phyloP scores from a whole-genome alignment of 2,329 filamentous ascomycete species.

The Rhynchosporium graminicola region DNA sequence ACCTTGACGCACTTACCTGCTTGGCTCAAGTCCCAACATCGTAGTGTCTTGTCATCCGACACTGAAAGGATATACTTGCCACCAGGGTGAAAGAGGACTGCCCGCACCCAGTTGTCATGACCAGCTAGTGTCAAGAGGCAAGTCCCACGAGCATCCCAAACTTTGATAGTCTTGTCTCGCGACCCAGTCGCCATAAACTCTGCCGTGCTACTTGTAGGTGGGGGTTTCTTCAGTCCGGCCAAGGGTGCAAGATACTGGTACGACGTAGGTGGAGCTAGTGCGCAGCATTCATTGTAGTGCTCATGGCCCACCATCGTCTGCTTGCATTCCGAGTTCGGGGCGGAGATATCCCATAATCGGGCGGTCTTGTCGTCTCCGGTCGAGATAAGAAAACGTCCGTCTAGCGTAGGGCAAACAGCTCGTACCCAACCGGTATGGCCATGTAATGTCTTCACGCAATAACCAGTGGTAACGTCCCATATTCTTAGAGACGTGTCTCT shows the following conservation, averaged over 20 bases:
- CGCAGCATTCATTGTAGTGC: slow-evolving; percentile 81
- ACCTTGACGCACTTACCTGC: slow-evolving; percentile 88
- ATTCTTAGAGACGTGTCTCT: slow-evolving; percentile 82
- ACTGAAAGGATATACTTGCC: slow-evolving; percentile 88
- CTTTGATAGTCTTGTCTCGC: slow-evolving; percentile 83
- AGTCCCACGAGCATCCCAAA: slow-evolving; percentile 85
- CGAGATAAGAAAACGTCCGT: slow-evolving; percentile 80
- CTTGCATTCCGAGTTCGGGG: slow-evolving; percentile 64
- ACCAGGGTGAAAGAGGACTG: slow-evolving; percentile 83
- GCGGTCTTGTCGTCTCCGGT: slow-evolving; percentile 80
- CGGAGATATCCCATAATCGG: slow-evolving; percentile 82
- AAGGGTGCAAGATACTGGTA: slow-evolving; percentile 77
- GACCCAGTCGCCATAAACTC: slow-evolving; percentile 90
- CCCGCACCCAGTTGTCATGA: slow-evolving; percentile 93
- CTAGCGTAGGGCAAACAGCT: slow-evolving; percentile 77
- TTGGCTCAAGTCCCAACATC: slow-evolving; percentile 91
- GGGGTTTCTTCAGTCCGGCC: slow-evolving; percentile 81
- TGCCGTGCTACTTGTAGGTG: slow-evolving; percentile 69
- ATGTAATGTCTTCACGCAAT: slow-evolving; percentile 82
- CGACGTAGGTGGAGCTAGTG: slow-evolving; percentile 75
- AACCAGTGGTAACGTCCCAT: slow-evolving; percentile 93
- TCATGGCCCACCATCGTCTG: slow-evolving; percentile 81
- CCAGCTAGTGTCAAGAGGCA: slow-evolving; percentile 82
- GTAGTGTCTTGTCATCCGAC: slow-evolving; percentile 87
- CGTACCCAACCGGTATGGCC: slow-evolving; percentile 89